Base-by-base conservation (phyloP, 2,329 filamentous ascomycete species). In the Aspergillus niger region DNA sequence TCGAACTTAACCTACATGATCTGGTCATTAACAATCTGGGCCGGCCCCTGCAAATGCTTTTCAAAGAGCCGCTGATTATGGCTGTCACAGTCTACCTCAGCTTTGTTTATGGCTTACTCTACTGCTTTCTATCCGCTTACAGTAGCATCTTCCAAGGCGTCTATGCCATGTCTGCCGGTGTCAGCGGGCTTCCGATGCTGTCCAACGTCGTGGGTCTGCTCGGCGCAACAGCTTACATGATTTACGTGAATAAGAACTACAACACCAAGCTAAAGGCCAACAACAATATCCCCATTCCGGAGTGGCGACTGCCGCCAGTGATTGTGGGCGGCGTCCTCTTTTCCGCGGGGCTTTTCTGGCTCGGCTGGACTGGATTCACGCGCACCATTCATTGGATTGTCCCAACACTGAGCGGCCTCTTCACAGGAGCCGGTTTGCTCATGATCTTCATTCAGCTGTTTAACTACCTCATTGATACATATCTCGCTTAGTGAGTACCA, bases 1-100 rank as follows among this genome's bases (percentile, higher is more conserved):
- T 82, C 38, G 80, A 83, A 62, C 69, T 83, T 26, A 76, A 80
- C 54, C 38, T n/a, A 17, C 38, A 39, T 17, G 38, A 39, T 17
- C 5, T 39, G 15, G 38, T 39, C 17, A 8, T 39, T 3, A 39
- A 39, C 38, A 39, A 39, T 4, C 15, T 39, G 15, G 38, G 38
- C 2, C 38, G 38, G 38, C 38, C 38, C 3, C 11, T 39, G 38
- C 38, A 39, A 17, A 39, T 39, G 38, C 38, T 39, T 7, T 39
- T 39, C 38, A 15, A 17, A 7, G 38, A 39, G 11, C 15, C 38
- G 6, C 38, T 39, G 15, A 39, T 39, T 11, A 17, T 39, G 15
- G 38, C 38, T n/a, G 38, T 39, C 13, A 39, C 38, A 8, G 5
- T 39, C 17, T 39, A 39, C 38, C 38, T 39, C n/a, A 39, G 38